These are phyloP conservation scores for Panellus pusillus DNA, from an alignment of 768 basidiomycete genomes.

Conservation along the genomic window DNA sequence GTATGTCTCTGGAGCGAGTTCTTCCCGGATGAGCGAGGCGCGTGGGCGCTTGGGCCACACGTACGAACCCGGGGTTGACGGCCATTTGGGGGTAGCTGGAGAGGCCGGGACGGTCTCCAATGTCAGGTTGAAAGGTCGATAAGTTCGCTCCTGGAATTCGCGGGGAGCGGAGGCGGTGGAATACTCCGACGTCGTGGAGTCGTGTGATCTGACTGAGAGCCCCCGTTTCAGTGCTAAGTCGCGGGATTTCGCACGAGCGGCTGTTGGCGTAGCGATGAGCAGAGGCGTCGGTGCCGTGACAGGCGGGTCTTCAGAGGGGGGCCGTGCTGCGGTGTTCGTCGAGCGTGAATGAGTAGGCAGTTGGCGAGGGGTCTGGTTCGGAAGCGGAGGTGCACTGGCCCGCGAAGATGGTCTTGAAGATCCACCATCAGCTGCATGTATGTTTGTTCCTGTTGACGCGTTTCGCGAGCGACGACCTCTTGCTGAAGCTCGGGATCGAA, in stretches of 20 bases:
- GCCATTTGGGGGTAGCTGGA: conserved; percentile 18
- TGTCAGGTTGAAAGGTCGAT: conserved; percentile 25
- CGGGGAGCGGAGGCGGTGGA: conserved; percentile 36
- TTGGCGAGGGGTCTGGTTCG: conserved; percentile 13
- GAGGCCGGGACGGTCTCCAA: conserved; percentile 25
- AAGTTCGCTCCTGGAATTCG: conserved; percentile 23
- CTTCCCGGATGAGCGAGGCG: conserved; percentile 17
- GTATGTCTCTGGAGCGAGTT: conserved; percentile 23
- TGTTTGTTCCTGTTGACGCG: conserved; percentile 18
- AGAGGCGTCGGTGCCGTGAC: conserved; percentile 1
- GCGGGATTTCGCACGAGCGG: background rate
- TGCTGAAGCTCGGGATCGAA: conserved; percentile 15
- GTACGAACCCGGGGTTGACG: conserved; percentile 16
- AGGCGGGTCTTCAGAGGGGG: conserved; percentile 3
- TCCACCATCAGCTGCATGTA: conserved; percentile 18
- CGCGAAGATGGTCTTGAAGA: conserved; percentile 14
- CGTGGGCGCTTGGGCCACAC: conserved; percentile 18
- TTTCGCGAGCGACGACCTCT: conserved; percentile 14
- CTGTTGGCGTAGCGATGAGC: conserved; percentile 1
- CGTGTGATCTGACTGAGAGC: conserved; percentile 21
- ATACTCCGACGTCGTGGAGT: conserved; percentile 34
- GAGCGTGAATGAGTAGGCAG: background rate
- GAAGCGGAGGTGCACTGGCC: conserved; percentile 7
- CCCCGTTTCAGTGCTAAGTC: conserved; percentile 6
- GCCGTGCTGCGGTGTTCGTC: background rate